A percentile compares a stretch with the other conserved stretches of the same genome.
Evolutionary conservation across 495 filamentous ascomycete genomes (phyloP).

Genomic region (Hypoxylon rickii): DNA sequence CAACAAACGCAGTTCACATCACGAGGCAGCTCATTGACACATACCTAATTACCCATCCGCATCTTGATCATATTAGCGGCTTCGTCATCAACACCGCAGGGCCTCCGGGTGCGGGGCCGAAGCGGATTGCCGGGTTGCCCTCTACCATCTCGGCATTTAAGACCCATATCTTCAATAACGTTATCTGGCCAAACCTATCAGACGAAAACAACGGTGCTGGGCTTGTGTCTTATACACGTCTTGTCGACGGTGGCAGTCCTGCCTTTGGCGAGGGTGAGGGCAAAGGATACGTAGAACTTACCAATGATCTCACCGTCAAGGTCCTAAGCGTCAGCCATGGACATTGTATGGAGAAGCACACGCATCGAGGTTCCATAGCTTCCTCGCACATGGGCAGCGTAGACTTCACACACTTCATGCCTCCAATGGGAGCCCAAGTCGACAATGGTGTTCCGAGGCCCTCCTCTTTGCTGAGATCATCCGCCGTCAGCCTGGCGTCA

Average conservation of each 20-base stretch:
- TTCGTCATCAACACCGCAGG: conserved; percentile 91
- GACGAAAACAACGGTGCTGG: conserved; percentile 96
- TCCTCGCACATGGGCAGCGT: conserved; percentile 47
- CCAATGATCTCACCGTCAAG: conserved; percentile 78
- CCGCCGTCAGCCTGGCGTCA: conserved; percentile 28
- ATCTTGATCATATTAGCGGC: conserved; percentile 90
- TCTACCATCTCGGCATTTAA: conserved; percentile 87
- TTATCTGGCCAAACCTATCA: conserved; percentile 97
- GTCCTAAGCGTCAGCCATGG: conserved; percentile 85
- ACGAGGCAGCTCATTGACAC: conserved; percentile 79
- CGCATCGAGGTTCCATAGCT: conserved; percentile 59
- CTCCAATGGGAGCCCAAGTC: conserved; percentile 22
- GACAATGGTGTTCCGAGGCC: conserved; percentile 28
- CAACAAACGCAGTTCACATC: conserved; percentile 80
- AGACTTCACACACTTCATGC: conserved; percentile 30
- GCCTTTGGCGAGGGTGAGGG: conserved; percentile 75
- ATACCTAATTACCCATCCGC: conserved; percentile 90
- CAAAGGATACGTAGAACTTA: conserved; percentile 82
- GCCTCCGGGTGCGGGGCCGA: conserved; percentile 73
- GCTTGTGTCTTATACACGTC: conserved; percentile 84
- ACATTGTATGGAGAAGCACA: conserved; percentile 75
- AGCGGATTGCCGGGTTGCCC: conserved; percentile 81
- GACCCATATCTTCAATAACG: conserved; percentile 92
- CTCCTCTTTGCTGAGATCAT: conserved; percentile 24
- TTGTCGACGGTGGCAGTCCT: conserved; percentile 84